Evolutionary conservation across 164 flowering plant genomes (phyloP), one percentile per base, ranked within the genome.

Genomic region (Malania oleifera): DNA sequence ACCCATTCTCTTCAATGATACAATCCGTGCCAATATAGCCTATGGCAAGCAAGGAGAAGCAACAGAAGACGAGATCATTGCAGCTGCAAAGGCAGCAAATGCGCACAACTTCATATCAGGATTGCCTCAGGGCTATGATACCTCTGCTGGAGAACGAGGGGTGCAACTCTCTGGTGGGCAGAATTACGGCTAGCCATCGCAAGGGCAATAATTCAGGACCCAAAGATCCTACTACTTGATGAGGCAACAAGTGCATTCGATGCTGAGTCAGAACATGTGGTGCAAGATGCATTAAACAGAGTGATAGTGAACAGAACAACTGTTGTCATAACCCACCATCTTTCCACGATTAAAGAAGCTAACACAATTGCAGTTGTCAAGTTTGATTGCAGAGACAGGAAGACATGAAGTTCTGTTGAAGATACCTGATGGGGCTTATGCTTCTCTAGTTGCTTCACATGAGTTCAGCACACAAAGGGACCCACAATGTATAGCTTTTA

Each of bases 101-200:
- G 59, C 59, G 5, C 46, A 56, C 46, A 40, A 24, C 43, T 56
- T 37, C 25, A 37, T 56, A n/a, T 27, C 20, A 5, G 59, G 45
- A 1, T 24, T 56, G 28, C 46, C 17, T 3, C 43, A 56, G 37
- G 55, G 96, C 15, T 86, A 82, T 47, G 77, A 83, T 46, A 84
- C 88, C 19, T 39, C 56, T 0, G 92, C 80, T 0, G 96, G 92
- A 5, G 92, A 88, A 65, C 60, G 85, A 59, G 96, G 96, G 4
- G 64, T 77, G 5, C 92, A 88, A n/a, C 37, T 61, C 15, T 61
- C 64, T 25, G 57, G 64, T 2, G 57, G 64, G 5, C 64, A 61
- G 43, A 61, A 61, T 56, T 48, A 22, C 48, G 64, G 26, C 2
- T 51, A 20, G 64, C 64, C 22, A 61, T 61, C 51, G 64, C 64